phyloP scores from a whole-genome alignment of 2,329 filamentous ascomycete species.

The Diatrype stigma region DNA sequence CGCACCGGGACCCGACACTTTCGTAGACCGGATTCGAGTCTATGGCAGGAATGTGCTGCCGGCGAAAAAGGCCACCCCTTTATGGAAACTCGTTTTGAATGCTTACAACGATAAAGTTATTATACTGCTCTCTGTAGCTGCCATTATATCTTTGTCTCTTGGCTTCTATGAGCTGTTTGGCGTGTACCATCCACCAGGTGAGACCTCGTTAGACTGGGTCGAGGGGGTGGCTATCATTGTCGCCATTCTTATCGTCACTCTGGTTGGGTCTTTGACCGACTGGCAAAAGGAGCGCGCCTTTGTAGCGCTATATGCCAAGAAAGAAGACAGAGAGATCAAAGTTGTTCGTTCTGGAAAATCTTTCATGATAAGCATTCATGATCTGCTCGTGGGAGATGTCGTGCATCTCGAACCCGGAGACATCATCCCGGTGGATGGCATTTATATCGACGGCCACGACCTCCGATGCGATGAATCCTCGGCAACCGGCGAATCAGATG shows the following conservation, averaged over 20 bases:
- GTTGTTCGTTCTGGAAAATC: slow-evolving; percentile 62
- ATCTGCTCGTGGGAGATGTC: slow-evolving; percentile 63
- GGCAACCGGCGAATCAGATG: slow-evolving; percentile 66
- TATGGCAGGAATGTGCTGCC: slow-evolving; percentile 58
- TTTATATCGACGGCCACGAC: slow-evolving; percentile 60
- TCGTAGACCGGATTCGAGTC: slow-evolving; percentile 53
- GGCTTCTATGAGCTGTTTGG: slow-evolving; percentile 65
- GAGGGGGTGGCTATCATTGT: slow-evolving; percentile 60
- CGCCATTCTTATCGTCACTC: slow-evolving; percentile 57
- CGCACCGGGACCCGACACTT: slow-evolving; percentile 19
- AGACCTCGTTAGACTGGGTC: slow-evolving; percentile 53
- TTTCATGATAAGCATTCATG: slow-evolving; percentile 55
- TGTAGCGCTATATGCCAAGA: slow-evolving; percentile 52
- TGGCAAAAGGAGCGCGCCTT: slow-evolving; percentile 62
- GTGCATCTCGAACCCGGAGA: slow-evolving; percentile 65
- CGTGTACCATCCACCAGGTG: slow-evolving; percentile 34
- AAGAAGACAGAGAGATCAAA: slow-evolving; percentile 59
- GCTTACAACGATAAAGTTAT: slow-evolving; percentile 73
- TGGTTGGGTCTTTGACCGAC: slow-evolving; percentile 57
- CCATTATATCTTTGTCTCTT: slow-evolving; percentile 63
- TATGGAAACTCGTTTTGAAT: slow-evolving; percentile 60
- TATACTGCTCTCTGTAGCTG: slow-evolving; percentile 64
- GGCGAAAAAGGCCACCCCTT: slow-evolving; percentile 54
- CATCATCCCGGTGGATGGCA: slow-evolving; percentile 61
- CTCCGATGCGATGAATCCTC: slow-evolving; percentile 68